phyloP scores from a whole-genome alignment of 2,329 filamentous ascomycete species.

The Thielaviopsis populi region DNA sequence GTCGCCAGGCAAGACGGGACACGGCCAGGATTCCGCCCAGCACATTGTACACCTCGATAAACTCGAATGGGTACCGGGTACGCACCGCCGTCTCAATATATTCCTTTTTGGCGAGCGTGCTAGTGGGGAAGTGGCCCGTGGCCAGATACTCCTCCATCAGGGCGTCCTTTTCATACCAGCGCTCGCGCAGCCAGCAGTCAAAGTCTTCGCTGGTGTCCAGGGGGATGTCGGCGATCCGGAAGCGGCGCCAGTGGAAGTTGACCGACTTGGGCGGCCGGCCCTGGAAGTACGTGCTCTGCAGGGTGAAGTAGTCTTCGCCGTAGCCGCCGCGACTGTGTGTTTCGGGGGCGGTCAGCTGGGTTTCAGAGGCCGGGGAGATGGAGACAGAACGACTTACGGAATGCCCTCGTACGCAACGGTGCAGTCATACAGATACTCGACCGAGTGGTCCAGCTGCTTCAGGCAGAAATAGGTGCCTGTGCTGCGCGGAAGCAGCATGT shows the following conservation, averaged over 20 bases:
- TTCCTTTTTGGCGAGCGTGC: conserved; percentile 11
- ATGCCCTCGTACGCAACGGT: conserved; percentile 92
- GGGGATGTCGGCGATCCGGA: conserved; percentile 66
- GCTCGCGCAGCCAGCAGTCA: conserved; percentile 66
- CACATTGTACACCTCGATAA: conserved; percentile 16
- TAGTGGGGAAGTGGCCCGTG: conserved; percentile 61
- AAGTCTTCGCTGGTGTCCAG: conserved; percentile 60
- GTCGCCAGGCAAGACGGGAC: conserved; percentile 7
- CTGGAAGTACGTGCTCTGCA: conserved; percentile 75
- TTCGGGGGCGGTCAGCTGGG: conserved; percentile 5
- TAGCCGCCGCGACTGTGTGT: conserved; percentile 53
- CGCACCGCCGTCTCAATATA: conserved; percentile 16
- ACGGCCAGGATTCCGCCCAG: conserved; percentile 11
- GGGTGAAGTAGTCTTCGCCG: conserved; percentile 80
- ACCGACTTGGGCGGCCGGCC: conserved; percentile 85
- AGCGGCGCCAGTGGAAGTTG: conserved; percentile 92
- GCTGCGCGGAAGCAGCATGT: conserved; percentile 62
- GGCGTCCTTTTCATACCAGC: conserved; percentile 87
- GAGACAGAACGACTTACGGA: conserved; percentile 45
- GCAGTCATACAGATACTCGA: conserved; percentile 81
- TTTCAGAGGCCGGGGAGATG: neutral
- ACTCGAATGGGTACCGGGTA: conserved; percentile 15
- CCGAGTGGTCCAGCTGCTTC: conserved; percentile 54
- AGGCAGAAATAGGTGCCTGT: conserved; percentile 70
- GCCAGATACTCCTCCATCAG: conserved; percentile 69